phyloP scores from a whole-genome alignment of 2,329 filamentous ascomycete species.

The Colletotrichum plurivorum region DNA sequence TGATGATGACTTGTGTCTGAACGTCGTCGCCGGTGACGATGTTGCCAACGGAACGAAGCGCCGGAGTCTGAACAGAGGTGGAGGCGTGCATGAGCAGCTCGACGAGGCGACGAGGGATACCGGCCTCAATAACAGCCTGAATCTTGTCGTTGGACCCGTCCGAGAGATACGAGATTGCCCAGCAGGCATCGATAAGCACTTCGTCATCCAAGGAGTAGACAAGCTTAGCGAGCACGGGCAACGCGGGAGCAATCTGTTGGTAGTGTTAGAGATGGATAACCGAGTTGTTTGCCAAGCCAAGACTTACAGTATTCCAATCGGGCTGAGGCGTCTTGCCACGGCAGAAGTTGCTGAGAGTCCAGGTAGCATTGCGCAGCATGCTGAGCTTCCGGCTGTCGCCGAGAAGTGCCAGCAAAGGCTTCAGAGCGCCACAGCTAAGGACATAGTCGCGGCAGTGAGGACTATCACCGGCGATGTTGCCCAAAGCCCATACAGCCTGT shows the following conservation, averaged over 20 bases:
- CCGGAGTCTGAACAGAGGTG: constrained; percentile 97
- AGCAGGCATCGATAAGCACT: constrained; percentile 98
- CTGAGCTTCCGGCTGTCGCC: constrained; percentile 98
- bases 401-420: constrained; percentile 88
- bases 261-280: neutral
- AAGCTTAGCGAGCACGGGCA: constrained; percentile 95
- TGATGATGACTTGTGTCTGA: constrained; percentile 99
- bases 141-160: constrained; percentile 99
- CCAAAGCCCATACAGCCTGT: constrained; percentile 98
- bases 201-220: constrained; percentile 99
- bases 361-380: constrained; percentile 98
- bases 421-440: constrained; percentile 89
- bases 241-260: constrained; percentile 87
- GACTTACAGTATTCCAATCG: constrained; percentile 93
- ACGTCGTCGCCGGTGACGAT: constrained; percentile 99
- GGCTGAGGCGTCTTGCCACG: constrained; percentile 99
- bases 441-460: constrained; percentile 98
- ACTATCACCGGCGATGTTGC: constrained; percentile 99
- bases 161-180: constrained; percentile 98
- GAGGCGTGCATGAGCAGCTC: constrained; percentile 98
- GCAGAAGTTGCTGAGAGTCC: constrained; percentile 99
- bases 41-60: constrained; percentile 96
- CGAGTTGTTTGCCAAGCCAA: neutral
- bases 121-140: constrained; percentile 97
- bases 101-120: constrained; percentile 94